Conservation (phyloP, 495 filamentous ascomycete species). For the Friedmanniomyces simplex region DNA sequence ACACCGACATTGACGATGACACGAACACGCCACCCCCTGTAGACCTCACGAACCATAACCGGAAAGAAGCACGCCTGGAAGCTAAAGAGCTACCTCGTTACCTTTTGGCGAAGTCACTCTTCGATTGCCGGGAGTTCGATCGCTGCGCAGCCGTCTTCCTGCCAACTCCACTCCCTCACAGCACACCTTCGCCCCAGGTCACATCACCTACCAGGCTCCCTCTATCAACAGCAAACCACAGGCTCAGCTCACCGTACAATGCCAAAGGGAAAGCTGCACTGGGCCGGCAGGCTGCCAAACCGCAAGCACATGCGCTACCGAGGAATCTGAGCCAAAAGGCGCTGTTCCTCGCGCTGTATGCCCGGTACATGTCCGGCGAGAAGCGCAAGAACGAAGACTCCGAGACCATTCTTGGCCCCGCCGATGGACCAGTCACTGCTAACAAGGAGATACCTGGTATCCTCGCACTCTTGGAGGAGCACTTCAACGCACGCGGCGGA, state of each 20-base stretch:
- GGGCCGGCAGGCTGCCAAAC: constrained; percentile 29
- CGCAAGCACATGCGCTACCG: constrained; percentile 23
- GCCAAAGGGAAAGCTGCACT: not conserved
- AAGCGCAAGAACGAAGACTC: constrained; percentile 93
- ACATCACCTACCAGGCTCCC: not conserved
- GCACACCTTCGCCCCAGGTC: constrained; percentile 34
- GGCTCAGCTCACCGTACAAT: not conserved
- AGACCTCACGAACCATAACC: constrained; percentile 34
- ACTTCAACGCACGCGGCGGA: constrained; percentile 52
- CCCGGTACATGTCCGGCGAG: constrained; percentile 85
- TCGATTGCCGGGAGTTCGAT: constrained; percentile 92
- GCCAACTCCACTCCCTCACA: constrained; percentile 51
- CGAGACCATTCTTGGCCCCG: constrained; percentile 93
- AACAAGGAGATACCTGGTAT: constrained; percentile 76
- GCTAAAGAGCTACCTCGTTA: constrained; percentile 69
- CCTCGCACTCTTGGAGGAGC: constrained; percentile 61
- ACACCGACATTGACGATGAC: constrained; percentile 47
- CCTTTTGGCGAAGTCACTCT: constrained; percentile 86
- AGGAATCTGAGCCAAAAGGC: constrained; percentile 70
- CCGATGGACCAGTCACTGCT: constrained; percentile 68
- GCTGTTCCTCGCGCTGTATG: constrained; percentile 86
- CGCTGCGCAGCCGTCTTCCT: constrained; percentile 87
- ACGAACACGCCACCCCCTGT: constrained; percentile 25
- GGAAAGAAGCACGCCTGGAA: constrained; percentile 70
- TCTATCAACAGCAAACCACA: constrained; percentile 16